Base-by-base conservation (phyloP, 2,329 filamentous ascomycete species). In the Trichophyton mentagrophytes region DNA sequence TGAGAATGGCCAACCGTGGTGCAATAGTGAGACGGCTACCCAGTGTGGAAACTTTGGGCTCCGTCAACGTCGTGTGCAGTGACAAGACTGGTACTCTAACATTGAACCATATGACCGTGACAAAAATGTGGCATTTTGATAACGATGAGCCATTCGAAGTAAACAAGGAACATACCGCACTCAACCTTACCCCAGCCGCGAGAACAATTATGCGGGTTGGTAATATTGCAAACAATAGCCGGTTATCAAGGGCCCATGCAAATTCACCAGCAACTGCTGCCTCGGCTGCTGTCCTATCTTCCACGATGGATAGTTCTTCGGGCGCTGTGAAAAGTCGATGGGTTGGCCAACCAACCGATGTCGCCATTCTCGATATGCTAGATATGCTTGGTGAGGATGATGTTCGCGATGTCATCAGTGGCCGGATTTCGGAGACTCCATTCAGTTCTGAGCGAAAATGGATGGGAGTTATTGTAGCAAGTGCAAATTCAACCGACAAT, bases 41-140 rank as follows among this genome's bases (percentile, higher is more conserved):
- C 22, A 97, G 93, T 73, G 95, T 99, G 7, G 93, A 99, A 73
- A 99, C 93, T 0, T 77, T 99, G 3, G 95, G 95, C 7, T 96
- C 91, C n/a, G 93, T 99, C 62, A 99, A 97, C 69, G 91, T 99
- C n/a, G 90, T 99, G 5, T 99, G 95, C 77, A 96, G 90, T 66
- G 93, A 99, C 78, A 99, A 99, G 77, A 99, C 93, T 49, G 90
- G 92, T 36, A 99, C 93, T 1, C 77, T 99, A 63, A 99, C 93
- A 0, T 90, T 91, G 71, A 99, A 97, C 71, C 93, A 99, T 71
- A 97, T 99, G 93, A 95, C 93, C 0, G 90, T 90, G 0, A 91
- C 90, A 15, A 95, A 93, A 70, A 85, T 99, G 79, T 99, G 93
- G 93, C 89, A 92, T 71, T 95, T 95, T 72, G 89, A 90, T 65